Base-by-base conservation (phyloP, 148 eudicot genomes). In the Linanthus parryae region DNA sequence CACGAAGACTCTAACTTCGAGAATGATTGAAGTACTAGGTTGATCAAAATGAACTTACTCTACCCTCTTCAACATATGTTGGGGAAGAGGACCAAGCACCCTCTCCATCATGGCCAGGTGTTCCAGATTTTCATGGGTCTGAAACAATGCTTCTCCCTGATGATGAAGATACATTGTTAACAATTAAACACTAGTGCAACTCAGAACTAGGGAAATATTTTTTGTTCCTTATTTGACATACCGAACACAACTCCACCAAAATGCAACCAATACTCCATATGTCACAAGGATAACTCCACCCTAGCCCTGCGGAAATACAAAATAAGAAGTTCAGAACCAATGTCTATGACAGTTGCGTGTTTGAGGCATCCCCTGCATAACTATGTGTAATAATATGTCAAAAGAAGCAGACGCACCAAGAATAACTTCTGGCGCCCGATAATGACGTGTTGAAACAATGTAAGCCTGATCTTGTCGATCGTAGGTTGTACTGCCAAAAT, bases 401-500 rank as follows among this genome's bases (percentile, higher is more conserved):
- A n/a, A n/a, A n/a, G n/a, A n/a, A n/a, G n/a, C 3, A 8, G 18
- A 7, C 41, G 25, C 69, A 63, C 67, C 67, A n/a, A 63, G 21
- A 27, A 63, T 63, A 8, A 63, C 67, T 48, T 63, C 67, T 8
- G 96, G 98, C 7, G 98, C 98, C 51, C 95, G 78, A 50, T 86
- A 91, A 64, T 86, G 98, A 13, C 95, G 71, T 0, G 98, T 86
- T 12, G 94, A 87, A 0, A 92, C 90, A 3, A 77, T 59, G 36
- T 91, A 87, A 27, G 45, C 79, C 54, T 92, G 98, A 51, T 81
- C 81, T 12, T 72, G 68, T 19, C 79, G 80, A 16, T 87, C 90
- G 55, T 67, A 77, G 0, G 87, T 84, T 8, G 98, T 87, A 54
- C 96, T 87, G 48, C 98, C 98, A 77, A 92, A 92, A 71, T 92